Conservation (phyloP, 1,139 yeast genomes). For the Yamadazyma triangularis region DNA sequence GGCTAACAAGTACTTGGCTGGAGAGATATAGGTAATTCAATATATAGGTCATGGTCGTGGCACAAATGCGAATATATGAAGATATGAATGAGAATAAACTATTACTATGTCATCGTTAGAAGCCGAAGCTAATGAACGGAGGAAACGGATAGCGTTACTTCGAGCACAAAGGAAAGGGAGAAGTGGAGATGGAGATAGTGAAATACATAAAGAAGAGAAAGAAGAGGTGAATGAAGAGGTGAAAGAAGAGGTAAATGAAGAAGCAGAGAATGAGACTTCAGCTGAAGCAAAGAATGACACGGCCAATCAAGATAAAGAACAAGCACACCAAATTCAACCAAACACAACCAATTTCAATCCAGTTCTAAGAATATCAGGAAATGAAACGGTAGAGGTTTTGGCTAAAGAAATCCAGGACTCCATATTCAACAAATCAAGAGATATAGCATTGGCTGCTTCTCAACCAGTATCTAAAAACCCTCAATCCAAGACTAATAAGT, state of each 20-base stretch:
- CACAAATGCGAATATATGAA: no score
- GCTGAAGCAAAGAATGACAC: no score
- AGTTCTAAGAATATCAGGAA: slow-evolving; percentile 7
- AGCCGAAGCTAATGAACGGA: slow-evolving; percentile 11
- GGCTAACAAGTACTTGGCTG: slow-evolving; percentile 30
- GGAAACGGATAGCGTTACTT: slow-evolving; percentile 11
- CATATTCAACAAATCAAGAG: slow-evolving; percentile 15
- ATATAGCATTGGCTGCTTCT: slow-evolving; percentile 9
- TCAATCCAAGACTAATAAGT: not conserved
- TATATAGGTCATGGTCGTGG: no score
- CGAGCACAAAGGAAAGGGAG: slow-evolving; percentile 8
- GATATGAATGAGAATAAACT: no score
- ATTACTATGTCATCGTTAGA: slow-evolving; percentile 1
- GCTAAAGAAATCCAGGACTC: slow-evolving; percentile 21
- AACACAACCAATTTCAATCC: no score
- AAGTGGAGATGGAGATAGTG: not conserved
- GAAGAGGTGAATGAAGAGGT: no score
- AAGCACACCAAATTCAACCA: no score
- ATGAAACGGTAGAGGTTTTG: slow-evolving; percentile 26
- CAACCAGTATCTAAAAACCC: no score
- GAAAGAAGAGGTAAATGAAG: no score
- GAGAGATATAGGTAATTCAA: slow-evolving; percentile 7
- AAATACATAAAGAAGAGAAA: no score
- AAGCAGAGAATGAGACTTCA: no score
- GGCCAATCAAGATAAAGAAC: no score